phyloP scores from a whole-genome alignment of 108 stramenopile species.

The Mediolabrus comicus region DNA sequence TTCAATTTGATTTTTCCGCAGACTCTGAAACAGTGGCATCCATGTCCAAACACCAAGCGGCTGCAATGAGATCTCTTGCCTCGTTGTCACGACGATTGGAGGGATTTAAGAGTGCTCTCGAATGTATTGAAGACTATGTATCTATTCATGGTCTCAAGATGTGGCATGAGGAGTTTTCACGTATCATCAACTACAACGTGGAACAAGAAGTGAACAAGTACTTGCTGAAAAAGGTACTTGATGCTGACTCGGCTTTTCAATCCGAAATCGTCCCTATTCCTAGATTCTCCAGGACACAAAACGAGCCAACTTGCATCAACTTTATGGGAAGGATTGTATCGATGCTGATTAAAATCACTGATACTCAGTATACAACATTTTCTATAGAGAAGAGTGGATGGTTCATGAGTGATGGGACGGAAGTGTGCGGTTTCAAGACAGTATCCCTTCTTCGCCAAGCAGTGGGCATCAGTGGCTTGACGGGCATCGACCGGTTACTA shows the following conservation, averaged over 20 bases:
- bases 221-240: conserved; percentile 54
- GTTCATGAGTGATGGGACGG: conserved; percentile 40
- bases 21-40: conserved; percentile 37
- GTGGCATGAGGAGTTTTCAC: conserved; percentile 60
- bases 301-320: conserved; percentile 40
- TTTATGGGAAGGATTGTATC: conserved; percentile 59
- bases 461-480: conserved; percentile 56
- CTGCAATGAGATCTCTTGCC: conserved; percentile 36
- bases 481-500: conserved; percentile 57
- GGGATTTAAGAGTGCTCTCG: conserved; percentile 42
- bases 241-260: conserved; percentile 49
- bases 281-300: conserved; percentile 33
- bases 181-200: conserved; percentile 54
- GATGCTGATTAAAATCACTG: conserved; percentile 52
- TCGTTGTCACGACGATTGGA: conserved; percentile 39
- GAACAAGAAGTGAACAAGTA: conserved; percentile 67
- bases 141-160: conserved; percentile 56
- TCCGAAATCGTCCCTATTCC: conserved; percentile 53
- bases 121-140: conserved; percentile 69
- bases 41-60: conserved; percentile 20
- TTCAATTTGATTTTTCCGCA: conserved; percentile 50
- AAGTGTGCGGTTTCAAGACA: conserved; percentile 44
- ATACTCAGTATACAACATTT: conserved; percentile 47
- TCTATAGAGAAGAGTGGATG: conserved; percentile 48
- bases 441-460: conserved; percentile 33